Conservation (phyloP, 805 yeast species). For the Pichia rugopelliculosa region DNA sequence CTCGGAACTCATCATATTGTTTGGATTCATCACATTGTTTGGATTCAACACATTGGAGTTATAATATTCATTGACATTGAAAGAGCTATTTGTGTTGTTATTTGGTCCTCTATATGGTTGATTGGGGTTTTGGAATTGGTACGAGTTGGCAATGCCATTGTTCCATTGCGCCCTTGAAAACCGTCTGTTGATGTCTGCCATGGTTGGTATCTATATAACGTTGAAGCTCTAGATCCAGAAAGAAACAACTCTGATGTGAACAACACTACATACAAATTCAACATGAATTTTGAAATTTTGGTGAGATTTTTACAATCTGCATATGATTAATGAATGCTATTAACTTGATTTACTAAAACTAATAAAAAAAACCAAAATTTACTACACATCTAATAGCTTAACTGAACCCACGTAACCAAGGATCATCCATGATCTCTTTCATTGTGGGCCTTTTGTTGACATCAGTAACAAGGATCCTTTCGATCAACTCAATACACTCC, state of each 20-base stretch:
- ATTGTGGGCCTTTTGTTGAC: slow-evolving; percentile 64
- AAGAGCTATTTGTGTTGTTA: slow-evolving; percentile 1
- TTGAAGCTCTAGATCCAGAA: too few species aligned
- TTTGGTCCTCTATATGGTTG: not conserved
- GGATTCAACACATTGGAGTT: too few species aligned
- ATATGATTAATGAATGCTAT: too few species aligned
- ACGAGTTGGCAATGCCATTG: not conserved
- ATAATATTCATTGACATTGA: slow-evolving; percentile 5
- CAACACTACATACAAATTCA: too few species aligned
- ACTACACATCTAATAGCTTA: slow-evolving; percentile 19
- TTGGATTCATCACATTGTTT: not conserved
- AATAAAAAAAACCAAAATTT: not conserved
- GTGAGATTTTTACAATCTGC: too few species aligned
- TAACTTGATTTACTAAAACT: too few species aligned
- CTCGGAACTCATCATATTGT: not conserved
- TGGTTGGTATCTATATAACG: too few species aligned
- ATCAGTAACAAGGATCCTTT: slow-evolving; percentile 60
- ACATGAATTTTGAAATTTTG: too few species aligned
- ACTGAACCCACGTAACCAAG: slow-evolving; percentile 46
- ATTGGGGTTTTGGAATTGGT: not conserved
- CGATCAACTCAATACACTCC: slow-evolving; percentile 53
- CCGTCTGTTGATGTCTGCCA: slow-evolving; percentile 8
- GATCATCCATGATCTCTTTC: slow-evolving; percentile 57
- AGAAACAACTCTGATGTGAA: not conserved
- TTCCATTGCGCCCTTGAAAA: slow-evolving; percentile 7